These are phyloP conservation scores for Camellia japonica DNA, from an alignment of 148 eudicot genomes.

Conservation along the genomic window DNA sequence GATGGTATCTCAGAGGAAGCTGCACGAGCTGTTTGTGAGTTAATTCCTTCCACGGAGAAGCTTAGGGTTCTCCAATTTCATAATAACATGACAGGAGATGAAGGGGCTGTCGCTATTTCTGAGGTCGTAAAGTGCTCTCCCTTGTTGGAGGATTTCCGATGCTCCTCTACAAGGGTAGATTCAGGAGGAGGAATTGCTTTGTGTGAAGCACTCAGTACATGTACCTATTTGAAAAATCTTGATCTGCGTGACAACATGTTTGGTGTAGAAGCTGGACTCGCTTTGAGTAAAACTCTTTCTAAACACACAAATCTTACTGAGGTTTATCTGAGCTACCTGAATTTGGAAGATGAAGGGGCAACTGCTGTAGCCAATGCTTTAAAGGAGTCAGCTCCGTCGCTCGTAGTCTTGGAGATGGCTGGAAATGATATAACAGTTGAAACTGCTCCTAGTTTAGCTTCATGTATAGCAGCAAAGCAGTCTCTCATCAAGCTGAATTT, in stretches of 20 bases:
- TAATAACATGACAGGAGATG: slow-evolving; percentile 71
- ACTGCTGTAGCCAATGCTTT: slow-evolving; percentile 45
- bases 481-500: slow-evolving; percentile 43
- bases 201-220: slow-evolving; percentile 46
- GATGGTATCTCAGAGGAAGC: slow-evolving; percentile 69
- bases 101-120: slow-evolving; percentile 59
- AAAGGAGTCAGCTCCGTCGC: slow-evolving; percentile 40
- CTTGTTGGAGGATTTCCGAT: slow-evolving; percentile 51
- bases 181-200: slow-evolving; percentile 55
- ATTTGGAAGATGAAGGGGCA: slow-evolving; percentile 62
- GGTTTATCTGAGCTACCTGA: slow-evolving; percentile 55
- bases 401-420: slow-evolving; percentile 59
- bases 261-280: slow-evolving; percentile 51
- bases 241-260: slow-evolving; percentile 64
- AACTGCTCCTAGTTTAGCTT: slow-evolving; percentile 42
- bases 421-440: slow-evolving; percentile 55
- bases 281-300: slow-evolving; percentile 42
- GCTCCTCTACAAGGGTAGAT: slow-evolving; percentile 64
- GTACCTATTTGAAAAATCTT: slow-evolving; percentile 45
- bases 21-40: slow-evolving; percentile 56
- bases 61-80: slow-evolving; percentile 62
- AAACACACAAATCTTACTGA: slow-evolving; percentile 42
- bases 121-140: slow-evolving; percentile 50
- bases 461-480: slow-evolving; percentile 39
- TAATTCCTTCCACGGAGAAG: slow-evolving; percentile 53